Conservation (phyloP, 2,329 filamentous ascomycete genomes). For the Spiromastix sp. region DNA sequence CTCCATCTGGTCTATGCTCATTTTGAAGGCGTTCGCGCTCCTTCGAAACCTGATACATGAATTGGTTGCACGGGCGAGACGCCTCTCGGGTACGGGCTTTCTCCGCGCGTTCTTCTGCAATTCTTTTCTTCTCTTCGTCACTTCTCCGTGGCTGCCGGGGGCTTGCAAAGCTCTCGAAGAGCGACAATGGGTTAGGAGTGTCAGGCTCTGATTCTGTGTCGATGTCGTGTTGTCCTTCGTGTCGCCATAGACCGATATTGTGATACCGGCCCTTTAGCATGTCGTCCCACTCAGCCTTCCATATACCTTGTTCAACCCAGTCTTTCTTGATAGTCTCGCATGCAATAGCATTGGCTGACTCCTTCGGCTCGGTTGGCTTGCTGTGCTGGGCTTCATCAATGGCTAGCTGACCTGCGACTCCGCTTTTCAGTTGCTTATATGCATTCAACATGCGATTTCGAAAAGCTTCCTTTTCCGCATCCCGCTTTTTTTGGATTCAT, state of each 20-base stretch:
- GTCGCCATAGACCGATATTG: conserved; percentile 8
- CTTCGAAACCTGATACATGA: not conserved
- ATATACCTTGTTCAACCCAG: conserved; percentile 20
- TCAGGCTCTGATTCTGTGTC: conserved; percentile 8
- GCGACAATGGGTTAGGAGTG: too few relatives aligned
- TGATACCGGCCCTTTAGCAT: too few relatives aligned
- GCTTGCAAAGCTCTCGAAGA: too few relatives aligned
- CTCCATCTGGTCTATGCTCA: not conserved
- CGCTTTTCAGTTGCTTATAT: too few relatives aligned
- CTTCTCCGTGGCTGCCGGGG: too few relatives aligned
- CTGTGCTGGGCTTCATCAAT: too few relatives aligned
- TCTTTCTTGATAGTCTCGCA: conserved; percentile 15
- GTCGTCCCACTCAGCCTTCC: conserved; percentile 11
- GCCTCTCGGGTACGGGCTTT: not conserved
- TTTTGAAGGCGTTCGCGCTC: not conserved
- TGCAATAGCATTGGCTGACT: too few relatives aligned
- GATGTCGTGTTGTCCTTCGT: conserved; percentile 9
- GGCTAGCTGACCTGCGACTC: too few relatives aligned
- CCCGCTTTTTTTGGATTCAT: too few relatives aligned
- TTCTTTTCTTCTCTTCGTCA: not conserved
- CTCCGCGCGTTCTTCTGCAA: not conserved
- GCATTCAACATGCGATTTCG: too few relatives aligned
- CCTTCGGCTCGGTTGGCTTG: too few relatives aligned
- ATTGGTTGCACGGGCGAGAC: conserved; percentile 1
- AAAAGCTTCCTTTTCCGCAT: too few relatives aligned